Percentiles rank a stretch among this genome's conserved stretches.
phyloP scores from a whole-genome alignment of 129 eudicot genomes.

The Flaveria trinervia region DNA sequence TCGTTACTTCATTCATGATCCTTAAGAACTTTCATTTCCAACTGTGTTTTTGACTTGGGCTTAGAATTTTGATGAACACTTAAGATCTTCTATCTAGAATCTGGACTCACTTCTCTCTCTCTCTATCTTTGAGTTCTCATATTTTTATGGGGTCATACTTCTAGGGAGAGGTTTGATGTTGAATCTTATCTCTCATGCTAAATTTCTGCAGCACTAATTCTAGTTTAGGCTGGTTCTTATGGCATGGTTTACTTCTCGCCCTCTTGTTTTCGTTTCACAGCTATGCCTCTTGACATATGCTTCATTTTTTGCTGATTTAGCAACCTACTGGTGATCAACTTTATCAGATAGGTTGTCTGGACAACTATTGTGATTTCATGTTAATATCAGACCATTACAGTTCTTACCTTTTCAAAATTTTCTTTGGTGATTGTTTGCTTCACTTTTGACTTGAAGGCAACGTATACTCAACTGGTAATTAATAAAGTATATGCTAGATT shows the following conservation, averaged over 20 bases:
- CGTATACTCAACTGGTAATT: background rate
- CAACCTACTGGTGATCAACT: background rate
- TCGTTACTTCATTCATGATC: background rate
- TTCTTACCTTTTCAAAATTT: background rate
- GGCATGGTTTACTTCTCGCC: background rate
- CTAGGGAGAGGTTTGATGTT: background rate
- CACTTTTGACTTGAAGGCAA: background rate
- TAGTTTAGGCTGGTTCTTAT: background rate
- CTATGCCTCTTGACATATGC: background rate
- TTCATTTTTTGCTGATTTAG: background rate
- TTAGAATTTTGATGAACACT: background rate
- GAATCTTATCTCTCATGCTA: background rate
- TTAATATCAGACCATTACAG: background rate
- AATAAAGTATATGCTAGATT: background rate
- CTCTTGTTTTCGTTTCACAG: background rate
- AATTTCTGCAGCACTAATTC: background rate
- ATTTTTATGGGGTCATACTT: background rate
- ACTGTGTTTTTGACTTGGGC: background rate
- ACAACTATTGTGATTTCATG: background rate
- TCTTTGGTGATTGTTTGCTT: background rate
- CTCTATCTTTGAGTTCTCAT: background rate
- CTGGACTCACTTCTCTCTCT: background rate
- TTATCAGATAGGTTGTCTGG: background rate
- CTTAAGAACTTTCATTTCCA: background rate
- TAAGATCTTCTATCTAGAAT: background rate